Base-by-base conservation (phyloP, 176 grass and related monocot genomes). In the Aegilops speltoides region DNA sequence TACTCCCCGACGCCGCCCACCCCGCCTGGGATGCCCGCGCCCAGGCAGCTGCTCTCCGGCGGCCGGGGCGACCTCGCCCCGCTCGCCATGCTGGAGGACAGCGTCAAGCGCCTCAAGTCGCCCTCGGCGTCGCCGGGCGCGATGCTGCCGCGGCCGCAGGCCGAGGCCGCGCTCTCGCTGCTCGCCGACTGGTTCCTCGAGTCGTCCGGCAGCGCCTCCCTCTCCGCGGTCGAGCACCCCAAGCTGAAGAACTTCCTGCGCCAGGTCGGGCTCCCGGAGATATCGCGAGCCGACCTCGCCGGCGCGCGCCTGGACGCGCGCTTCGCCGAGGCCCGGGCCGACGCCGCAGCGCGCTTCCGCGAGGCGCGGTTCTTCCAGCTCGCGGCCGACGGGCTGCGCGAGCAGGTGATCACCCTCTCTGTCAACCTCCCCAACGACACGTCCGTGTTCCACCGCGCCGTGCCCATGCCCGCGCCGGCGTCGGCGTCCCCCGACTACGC, bases 311-410 rank as follows among this genome's bases (percentile, higher is more conserved):
- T 95, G 29, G 88, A 95, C 46, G 46, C 88, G 12, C 93, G 93
- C 22, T 98, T 82, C 67, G 62, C 87, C 11, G 89, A 90, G 84
- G 91, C 93, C 1, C 74, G 81, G 23, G 25, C 83, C 9, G 87
- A 86, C 68, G 90, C 78, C 3, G 81, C 91, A 26, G 96, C 93
- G 29, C 86, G 93, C 66, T 67, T 98, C 34, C 86, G 88, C 2
- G 93, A 98, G 73, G 93, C 93, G 4, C 86, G 79, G 2, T 98
- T 98, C 93, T 98, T 98, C 79, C 96, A 98, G 91, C 88, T 98
- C 56, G 81, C 93, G 9, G 85, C 88, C 3, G 89, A 95, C 67
- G 93, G 96, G 7, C 89, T 93, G 89, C 90, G 63, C 25, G 76
- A 90, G 24, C 84, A 20, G 64, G 90, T 92, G 54, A 82, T 95